phyloP scores from a whole-genome alignment of 2,329 filamentous ascomycete species.

The Fusarium falciforme region DNA sequence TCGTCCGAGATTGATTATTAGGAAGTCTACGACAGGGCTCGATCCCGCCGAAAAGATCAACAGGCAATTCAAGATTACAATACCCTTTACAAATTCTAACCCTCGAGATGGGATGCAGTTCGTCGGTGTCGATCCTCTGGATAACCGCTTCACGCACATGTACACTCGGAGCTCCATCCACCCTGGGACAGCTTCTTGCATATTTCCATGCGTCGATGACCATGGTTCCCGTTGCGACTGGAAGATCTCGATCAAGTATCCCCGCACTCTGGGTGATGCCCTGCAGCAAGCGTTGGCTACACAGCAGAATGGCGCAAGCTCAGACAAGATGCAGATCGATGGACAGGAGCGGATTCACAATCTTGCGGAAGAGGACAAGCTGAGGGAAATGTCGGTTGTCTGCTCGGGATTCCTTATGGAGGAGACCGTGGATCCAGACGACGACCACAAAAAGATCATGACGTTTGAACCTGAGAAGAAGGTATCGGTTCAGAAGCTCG shows the following conservation, averaged over 20 bases:
- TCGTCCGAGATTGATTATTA: slow-evolving; percentile 57
- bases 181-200: slow-evolving; percentile 82
- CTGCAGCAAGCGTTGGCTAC: slow-evolving; percentile 62
- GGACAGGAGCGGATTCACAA: slow-evolving; percentile 55
- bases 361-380: slow-evolving; percentile 81
- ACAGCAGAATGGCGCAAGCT: slow-evolving; percentile 51
- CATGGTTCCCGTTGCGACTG: slow-evolving; percentile 83
- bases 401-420: slow-evolving; percentile 91
- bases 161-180: slow-evolving; percentile 87
- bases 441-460: slow-evolving; percentile 87
- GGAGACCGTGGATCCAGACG: slow-evolving; percentile 80
- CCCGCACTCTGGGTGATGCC: slow-evolving; percentile 86
- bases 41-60: slow-evolving; percentile 53
- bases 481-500: slow-evolving; percentile 87
- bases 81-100: slow-evolving; percentile 81
- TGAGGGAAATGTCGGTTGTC: slow-evolving; percentile 88
- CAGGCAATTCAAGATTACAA: slow-evolving; percentile 63
- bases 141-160: slow-evolving; percentile 87
- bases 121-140: slow-evolving; percentile 83
- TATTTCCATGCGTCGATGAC: slow-evolving; percentile 95
- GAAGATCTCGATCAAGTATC: slow-evolving; percentile 88
- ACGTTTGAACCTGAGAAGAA: slow-evolving; percentile 82
- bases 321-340: slow-evolving; percentile 54
- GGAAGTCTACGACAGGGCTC: slow-evolving; percentile 53
- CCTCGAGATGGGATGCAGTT: slow-evolving; percentile 92